Evolutionary conservation across 306 rosid genomes (phyloP), one percentile per base, ranked within the genome.

Genomic region (Parietaria judaica): DNA sequence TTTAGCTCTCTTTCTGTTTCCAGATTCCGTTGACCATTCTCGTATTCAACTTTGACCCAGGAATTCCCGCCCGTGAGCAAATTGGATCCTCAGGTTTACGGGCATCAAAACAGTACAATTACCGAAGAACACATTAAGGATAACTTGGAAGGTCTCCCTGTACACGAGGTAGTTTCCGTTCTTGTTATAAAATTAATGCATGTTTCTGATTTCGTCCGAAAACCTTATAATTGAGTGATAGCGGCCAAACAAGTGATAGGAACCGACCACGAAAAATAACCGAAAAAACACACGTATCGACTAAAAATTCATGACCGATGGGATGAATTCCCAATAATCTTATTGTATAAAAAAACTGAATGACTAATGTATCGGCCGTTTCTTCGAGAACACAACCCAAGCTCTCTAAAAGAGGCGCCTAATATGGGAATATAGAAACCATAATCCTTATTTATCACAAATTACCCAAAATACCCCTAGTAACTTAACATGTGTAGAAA

Each of bases 21-120:
- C 45, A 16, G 36, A 41, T 34, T 59, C 63, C 43, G 13, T 23
- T 23, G 11, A 5, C 10, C 31, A 14, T 53, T 14, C 57, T 53
- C 35, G 23, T 53, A 15, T 5, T 3, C 5, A 7, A 53, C 45
- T 41, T 53, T 46, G 51, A 56, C n/a, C 45, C 82, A 90, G 94
- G 79, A 78, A 53, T 87, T 90, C 34, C 96, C 97, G 4, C 96
- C 91, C 8, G 15, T 72, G 44, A 84, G 86, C 76, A 85, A 81
- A 63, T 84, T 87, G 34, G 83, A 87, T 44, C 70, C 59, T 43
- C 49, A 74, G 43, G 46, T 63, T 39, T 81, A 83, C 50, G 97
- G 96, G 1, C 73, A 85, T 67, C 96, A 87, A 64, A 72, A 75
- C 3, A 87, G 97, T 66, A 71, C 67, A 65, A 79, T 87, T 45